Evolutionary conservation across 2,329 filamentous ascomycete species (phyloP).

Genomic region (Penicillium sp.): DNA sequence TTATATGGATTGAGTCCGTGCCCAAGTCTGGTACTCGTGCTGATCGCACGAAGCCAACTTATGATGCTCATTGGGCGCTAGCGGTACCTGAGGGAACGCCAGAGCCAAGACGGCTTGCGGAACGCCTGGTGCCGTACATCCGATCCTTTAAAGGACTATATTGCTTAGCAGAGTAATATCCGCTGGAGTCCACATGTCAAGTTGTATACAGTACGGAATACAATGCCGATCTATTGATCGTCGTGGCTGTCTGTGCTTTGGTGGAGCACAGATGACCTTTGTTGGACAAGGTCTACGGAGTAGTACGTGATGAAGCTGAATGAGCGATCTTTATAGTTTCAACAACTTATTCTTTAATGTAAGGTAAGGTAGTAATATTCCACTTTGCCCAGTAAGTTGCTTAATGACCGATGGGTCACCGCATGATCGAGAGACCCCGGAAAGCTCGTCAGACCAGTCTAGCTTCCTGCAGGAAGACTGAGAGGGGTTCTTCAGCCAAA

Average conservation of each 20-base stretch:
- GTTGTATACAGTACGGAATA: not conserved
- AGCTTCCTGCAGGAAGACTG: not conserved
- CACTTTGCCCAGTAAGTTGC: not conserved
- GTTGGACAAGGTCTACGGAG: not conserved
- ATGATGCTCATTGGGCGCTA: slow-evolving; percentile 7
- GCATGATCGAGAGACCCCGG: not conserved
- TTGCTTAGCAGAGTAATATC: slow-evolving; percentile 11
- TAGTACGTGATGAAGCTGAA: not conserved
- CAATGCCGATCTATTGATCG: slow-evolving; percentile 6
- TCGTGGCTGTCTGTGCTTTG: not conserved
- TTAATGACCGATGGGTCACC: not conserved
- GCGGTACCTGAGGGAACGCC: slow-evolving; percentile 5
- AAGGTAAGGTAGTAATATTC: not conserved
- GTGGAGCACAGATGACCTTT: not conserved
- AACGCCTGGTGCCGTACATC: slow-evolving; percentile 17
- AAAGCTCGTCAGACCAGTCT: not conserved
- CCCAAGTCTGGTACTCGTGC: not conserved
- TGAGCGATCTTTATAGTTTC: not conserved
- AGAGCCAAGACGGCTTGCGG: slow-evolving; percentile 10
- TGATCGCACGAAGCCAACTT: slow-evolving; percentile 11
- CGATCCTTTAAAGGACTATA: slow-evolving; percentile 5
- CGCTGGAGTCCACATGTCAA: not conserved
- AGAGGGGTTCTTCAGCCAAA: not conserved
- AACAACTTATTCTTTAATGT: not conserved
- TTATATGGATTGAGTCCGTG: not conserved